Evolutionary conservation across 129 eudicot genomes (phyloP), one percentile per base, ranked within the genome.

Genomic region (Deinandra increscens): DNA sequence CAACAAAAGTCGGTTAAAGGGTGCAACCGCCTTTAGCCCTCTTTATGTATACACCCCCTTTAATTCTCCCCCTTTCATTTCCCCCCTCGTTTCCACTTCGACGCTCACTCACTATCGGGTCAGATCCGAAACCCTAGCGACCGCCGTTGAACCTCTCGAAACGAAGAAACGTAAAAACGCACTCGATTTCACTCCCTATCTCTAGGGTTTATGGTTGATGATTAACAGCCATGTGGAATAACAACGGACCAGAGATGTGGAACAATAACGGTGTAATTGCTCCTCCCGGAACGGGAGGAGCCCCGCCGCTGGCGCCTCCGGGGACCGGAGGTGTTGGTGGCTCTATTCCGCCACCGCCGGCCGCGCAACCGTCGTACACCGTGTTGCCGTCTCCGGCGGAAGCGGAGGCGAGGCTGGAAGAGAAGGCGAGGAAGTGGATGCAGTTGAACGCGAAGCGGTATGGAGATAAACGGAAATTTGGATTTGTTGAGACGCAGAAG

Each of bases 401-500:
- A 42, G 81, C 83, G 0, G 99, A 94, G 69, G 96, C 97, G 3
- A 84, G 84, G 71, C 72, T 94, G 9, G 99, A 89, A 43, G 97
- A 94, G 59, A 87, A 91, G 55, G 99, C 99, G 7, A 74, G 99
- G 68, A 87, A 94, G 49, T 94, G 99, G 99, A 89, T 89, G 99
- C 99, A 94, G 78, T 79, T 94, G 43, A 94, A 94, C 73, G 60
- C 93, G 7, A 94, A 94, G 78, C 82, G 99, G n/a, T 94, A 94
- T 79, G 90, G 99, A 0, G 99, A 94, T 79, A 94, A 94, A 78
- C 60, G 99, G 68, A 94, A 94, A 83, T 94, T 94, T 70, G 99
- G 99, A 0, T 94, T 94, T 20, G 99, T 94, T 7, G 99, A 94
- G 83, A 85, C 99, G 22, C 99, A 94, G 88, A 94, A 94, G 89